These are phyloP conservation scores for Cordyceps cicadae DNA, from an alignment of 2,329 filamentous ascomycete genomes.

Conservation along the genomic window DNA sequence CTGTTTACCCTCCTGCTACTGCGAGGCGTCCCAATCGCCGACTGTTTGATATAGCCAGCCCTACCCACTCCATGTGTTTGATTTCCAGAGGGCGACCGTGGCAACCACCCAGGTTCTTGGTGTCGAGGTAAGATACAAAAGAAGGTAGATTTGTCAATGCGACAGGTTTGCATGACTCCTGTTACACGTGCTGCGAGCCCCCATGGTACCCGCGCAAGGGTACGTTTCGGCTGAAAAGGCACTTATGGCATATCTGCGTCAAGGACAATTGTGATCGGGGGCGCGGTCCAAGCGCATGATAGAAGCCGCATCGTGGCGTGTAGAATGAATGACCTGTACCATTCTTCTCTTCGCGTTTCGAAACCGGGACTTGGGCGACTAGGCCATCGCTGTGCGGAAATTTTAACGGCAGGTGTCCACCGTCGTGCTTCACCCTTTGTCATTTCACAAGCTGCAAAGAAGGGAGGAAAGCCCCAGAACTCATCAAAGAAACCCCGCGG, in stretches of 20 bases:
- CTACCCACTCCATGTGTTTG: neutral
- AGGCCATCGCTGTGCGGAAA: neutral
- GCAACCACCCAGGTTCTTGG: neutral
- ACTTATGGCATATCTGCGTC: neutral
- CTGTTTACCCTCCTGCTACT: neutral
- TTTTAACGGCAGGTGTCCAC: neutral
- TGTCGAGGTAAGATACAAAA: neutral
- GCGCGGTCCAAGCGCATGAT: conserved; percentile 6
- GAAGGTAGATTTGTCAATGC: conserved; percentile 5
- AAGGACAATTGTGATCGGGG: neutral
- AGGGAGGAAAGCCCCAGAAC: neutral
- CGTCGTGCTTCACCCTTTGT: conserved; percentile 1
- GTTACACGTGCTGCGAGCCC: neutral
- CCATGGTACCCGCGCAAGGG: neutral
- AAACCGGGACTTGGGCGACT: neutral
- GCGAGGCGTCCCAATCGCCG: neutral
- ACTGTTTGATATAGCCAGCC: conserved; percentile 3
- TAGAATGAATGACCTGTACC: neutral
- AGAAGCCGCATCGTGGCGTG: conserved; percentile 1
- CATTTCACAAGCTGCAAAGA: neutral
- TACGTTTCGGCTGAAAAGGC: conserved; percentile 9
- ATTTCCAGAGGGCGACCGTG: neutral
- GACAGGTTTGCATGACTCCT: neutral
- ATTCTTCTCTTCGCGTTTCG: conserved; percentile 3
- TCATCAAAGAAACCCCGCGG: neutral